These are phyloP conservation scores for Wakefieldia striispora DNA, from an alignment of 768 basidiomycete species.

Conservation along the genomic window DNA sequence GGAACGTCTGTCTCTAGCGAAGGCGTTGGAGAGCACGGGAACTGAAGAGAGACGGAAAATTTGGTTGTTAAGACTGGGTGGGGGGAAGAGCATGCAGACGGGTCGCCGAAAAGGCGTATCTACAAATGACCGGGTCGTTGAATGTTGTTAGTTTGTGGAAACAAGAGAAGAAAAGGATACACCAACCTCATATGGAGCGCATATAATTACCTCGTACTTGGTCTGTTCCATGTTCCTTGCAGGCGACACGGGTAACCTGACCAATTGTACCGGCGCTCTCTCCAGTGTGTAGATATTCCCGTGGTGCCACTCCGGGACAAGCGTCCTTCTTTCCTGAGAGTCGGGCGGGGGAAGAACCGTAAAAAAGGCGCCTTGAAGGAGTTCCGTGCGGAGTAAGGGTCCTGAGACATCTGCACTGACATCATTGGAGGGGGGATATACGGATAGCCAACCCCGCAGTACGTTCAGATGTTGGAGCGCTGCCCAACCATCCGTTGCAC, in stretches of 20 bases:
- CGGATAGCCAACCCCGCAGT: conserved; percentile 59
- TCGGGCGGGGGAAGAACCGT: conserved; percentile 51
- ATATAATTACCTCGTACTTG: conserved; percentile 67
- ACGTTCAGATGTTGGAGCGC: conserved; percentile 78
- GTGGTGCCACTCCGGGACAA: conserved; percentile 62
- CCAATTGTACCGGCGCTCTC: conserved; percentile 45
- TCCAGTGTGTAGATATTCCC: conserved; percentile 84
- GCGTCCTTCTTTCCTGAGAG: conserved; percentile 25
- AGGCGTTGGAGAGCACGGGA: conserved; percentile 2
- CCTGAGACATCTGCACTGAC: conserved; percentile 1
- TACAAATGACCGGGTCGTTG: conserved; percentile 26
- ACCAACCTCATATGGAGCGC: conserved; percentile 79
- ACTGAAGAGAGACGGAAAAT: conserved; percentile 45
- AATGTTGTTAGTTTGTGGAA: background rate
- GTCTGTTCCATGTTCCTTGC: conserved; percentile 38
- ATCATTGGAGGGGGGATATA: conserved; percentile 44
- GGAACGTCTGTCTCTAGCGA: background rate
- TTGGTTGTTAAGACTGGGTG: conserved; percentile 57
- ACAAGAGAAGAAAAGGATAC: background rate
- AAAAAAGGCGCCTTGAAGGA: conserved; percentile 76
- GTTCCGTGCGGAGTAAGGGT: conserved; percentile 55
- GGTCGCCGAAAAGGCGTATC: conserved; percentile 86
- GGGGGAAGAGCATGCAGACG: conserved; percentile 38
- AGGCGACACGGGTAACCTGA: conserved; percentile 49
- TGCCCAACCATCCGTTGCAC: conserved; percentile 83